Percentiles rank a stretch among this genome's conserved stretches.
Evolutionary conservation across 2,329 filamentous ascomycete species (phyloP).

Genomic region (Dothidotthia symphoricarpi): DNA sequence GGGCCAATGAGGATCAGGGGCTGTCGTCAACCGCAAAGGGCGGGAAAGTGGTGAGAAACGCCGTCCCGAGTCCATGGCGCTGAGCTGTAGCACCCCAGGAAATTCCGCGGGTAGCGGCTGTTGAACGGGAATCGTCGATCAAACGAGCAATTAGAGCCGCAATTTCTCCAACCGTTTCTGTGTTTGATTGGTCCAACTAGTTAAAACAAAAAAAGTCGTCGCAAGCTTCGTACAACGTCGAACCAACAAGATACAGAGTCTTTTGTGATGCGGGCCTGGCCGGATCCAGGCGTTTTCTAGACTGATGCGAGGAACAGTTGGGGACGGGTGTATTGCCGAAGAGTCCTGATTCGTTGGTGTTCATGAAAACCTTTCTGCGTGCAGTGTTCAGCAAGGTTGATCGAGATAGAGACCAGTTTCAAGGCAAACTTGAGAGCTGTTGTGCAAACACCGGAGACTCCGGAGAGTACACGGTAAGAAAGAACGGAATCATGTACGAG

Average conservation of each 20-base stretch:
- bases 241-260: constrained; percentile 6
- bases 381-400: not conserved
- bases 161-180: not conserved
- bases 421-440: too few relatives aligned
- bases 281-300: constrained; percentile 7
- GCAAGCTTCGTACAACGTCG: constrained; percentile 7
- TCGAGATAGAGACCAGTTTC: not conserved
- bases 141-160: not conserved
- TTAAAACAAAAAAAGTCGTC: too few relatives aligned
- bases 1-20: too few relatives aligned
- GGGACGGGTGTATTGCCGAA: constrained; percentile 2
- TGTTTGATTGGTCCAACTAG: constrained; percentile 7
- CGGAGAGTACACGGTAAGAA: too few relatives aligned
- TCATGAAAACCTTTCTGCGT: not conserved
- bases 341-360: constrained; percentile 8
- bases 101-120: constrained; percentile 14
- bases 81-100: constrained; percentile 1
- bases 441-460: too few relatives aligned
- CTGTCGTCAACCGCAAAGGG: too few relatives aligned
- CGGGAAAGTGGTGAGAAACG: not conserved
- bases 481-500: too few relatives aligned
- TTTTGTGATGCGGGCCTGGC: constrained; percentile 6
- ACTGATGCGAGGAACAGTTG: constrained; percentile 7
- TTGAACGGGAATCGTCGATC: constrained; percentile 10
- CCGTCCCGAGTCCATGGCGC: constrained; percentile 7